Base-by-base conservation (phyloP, 202 grass and related monocot genomes). In the Setaria viridis region DNA sequence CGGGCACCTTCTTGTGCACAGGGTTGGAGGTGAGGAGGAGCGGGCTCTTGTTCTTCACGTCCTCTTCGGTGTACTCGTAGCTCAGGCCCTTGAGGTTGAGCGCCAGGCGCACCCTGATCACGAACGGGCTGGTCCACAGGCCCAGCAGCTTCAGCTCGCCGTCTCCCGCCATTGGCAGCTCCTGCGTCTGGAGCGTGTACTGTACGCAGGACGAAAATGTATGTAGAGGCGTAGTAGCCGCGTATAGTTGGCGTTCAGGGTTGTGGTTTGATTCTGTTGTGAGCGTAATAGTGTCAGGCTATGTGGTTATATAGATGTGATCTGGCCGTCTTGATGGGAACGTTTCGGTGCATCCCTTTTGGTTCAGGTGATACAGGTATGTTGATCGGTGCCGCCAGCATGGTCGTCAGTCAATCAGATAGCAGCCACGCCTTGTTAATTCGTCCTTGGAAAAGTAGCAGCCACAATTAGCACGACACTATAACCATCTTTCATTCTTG, bases 1-100 rank as follows among this genome's bases (percentile, higher is more conserved):
- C 93, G 1, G 93, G 93, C 1, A 94, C 68, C 85, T 70, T 91
- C 20, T 77, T 77, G 72, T 84, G n/a, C 0, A 94, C 83, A 0
- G 93, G 93, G 54, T 92, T 94, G 78, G 87, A 90, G 9, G 19
- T 45, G 85, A 94, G 70, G 29, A 95, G 82, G 32, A 90, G 90
- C 55, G 86, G 78, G 81, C 90, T 91, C 76, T 94, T 94, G 58
- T 76, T 91, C 13, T 1, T 6, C 9, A 91, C 78, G 4, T 94
- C 59, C 53, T 90, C 68, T 20, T 94, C 87, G 29, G 90, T 53
- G 51, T 83, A 85, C 72, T 91, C 88, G 62, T 89, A 95, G 68
- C 7, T 54, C 1, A 95, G 20, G 33, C 93, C 91, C 81, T 91
- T 93, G 78, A 89, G 77, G 32, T 70, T 59, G 32, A 95, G 67